A percentile compares a stretch with the other conserved stretches of the same genome.
These are phyloP conservation scores for Zymoseptoria brevis DNA, from an alignment of 2,329 filamentous ascomycete species.

Conservation along the genomic window DNA sequence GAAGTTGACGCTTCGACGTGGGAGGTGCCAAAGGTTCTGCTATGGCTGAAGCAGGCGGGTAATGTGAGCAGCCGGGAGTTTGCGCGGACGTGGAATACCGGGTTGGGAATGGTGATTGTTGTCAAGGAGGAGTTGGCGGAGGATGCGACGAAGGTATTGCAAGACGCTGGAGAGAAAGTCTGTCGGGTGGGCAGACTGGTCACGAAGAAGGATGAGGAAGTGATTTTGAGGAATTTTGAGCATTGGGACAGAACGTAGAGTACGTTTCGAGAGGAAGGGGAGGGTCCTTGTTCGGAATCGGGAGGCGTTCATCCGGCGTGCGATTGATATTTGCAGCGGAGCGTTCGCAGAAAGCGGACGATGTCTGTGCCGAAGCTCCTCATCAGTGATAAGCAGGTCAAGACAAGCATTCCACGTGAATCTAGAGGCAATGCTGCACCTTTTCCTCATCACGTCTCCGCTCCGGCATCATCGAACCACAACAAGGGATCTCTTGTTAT, in stretches of 20 bases:
- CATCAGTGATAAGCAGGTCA: no score
- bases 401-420: no score
- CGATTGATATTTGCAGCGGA: no score
- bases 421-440: no score
- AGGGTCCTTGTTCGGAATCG: no score
- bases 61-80: constrained; percentile 72
- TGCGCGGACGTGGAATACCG: constrained; percentile 88
- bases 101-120: constrained; percentile 87
- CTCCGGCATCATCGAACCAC: no score
- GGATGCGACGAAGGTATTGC: constrained; percentile 52
- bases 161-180: constrained; percentile 65
- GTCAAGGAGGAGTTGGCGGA: constrained; percentile 59
- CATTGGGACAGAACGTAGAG: constrained; percentile 15
- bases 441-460: no score
- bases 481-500: no score
- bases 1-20: constrained; percentile 71
- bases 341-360: no score
- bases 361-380: no score
- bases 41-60: constrained; percentile 71
- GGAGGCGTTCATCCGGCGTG: no score
- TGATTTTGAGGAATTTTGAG: constrained; percentile 54
- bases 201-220: constrained; percentile 49
- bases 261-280: neutral
- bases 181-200: constrained; percentile 67
- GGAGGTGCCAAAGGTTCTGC: constrained; percentile 70